These are phyloP conservation scores for Candida argentea DNA, from an alignment of 805 yeast species.

Conservation along the genomic window DNA sequence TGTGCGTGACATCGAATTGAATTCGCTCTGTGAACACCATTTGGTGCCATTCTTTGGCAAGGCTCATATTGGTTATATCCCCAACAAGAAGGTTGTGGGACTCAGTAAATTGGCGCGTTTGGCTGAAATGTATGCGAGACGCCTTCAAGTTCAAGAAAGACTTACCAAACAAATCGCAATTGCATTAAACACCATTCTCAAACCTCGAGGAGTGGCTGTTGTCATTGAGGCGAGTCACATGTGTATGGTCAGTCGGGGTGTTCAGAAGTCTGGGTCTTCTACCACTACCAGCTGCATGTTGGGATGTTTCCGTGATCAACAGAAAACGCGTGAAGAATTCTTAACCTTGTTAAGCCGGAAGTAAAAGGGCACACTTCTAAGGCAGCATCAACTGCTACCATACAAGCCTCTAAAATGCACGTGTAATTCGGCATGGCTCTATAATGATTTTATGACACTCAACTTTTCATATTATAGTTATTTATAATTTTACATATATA, in stretches of 20 bases:
- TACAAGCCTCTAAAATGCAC: slow-evolving; percentile 1
- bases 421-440: slow-evolving; percentile 1
- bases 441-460: slow-evolving; percentile 23
- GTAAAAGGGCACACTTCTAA: slow-evolving; percentile 10
- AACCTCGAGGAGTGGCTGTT: slow-evolving; percentile 96
- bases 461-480: slow-evolving; percentile 15
- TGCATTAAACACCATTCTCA: slow-evolving; percentile 83
- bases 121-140: slow-evolving; percentile 93
- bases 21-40: slow-evolving; percentile 94
- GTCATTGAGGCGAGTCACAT: slow-evolving; percentile 96
- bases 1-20: slow-evolving; percentile 87
- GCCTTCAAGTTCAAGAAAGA: slow-evolving; percentile 97
- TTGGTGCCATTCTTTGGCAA: slow-evolving; percentile 96
- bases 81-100: slow-evolving; percentile 87
- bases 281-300: slow-evolving; percentile 96
- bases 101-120: slow-evolving; percentile 86
- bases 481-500: no score
- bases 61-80: slow-evolving; percentile 96
- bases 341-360: slow-evolving; percentile 66
- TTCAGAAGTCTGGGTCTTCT: slow-evolving; percentile 88
- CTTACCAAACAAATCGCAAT: slow-evolving; percentile 95
- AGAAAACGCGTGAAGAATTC: slow-evolving; percentile 94
- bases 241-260: slow-evolving; percentile 99
- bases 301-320: slow-evolving; percentile 89
- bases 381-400: slow-evolving; percentile 3